Conservation (phyloP, 1,284 basidiomycete genomes). For the Meripilus lineatus region DNA sequence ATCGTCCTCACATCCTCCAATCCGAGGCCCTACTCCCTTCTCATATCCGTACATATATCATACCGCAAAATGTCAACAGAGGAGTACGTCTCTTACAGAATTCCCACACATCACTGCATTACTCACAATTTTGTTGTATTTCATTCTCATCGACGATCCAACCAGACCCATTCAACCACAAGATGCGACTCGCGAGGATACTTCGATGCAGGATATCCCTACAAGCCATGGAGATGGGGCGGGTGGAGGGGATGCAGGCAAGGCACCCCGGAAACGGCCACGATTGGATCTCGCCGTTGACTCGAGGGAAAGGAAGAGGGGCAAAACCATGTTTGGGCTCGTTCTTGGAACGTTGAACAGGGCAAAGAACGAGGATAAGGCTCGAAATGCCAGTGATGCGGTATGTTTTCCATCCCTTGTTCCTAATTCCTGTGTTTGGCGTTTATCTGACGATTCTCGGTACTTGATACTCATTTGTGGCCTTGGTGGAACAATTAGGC, state of each 20-base stretch:
- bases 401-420: slow-evolving; percentile 37
- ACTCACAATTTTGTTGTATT: neutral
- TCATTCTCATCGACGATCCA: neutral
- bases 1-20: too few relatives aligned
- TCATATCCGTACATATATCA: too few relatives aligned
- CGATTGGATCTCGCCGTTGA: slow-evolving; percentile 58
- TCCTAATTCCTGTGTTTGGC: slow-evolving; percentile 3
- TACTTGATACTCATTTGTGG: neutral
- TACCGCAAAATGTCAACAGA: slow-evolving; percentile 52
- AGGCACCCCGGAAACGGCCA: slow-evolving; percentile 53
- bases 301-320: slow-evolving; percentile 62
- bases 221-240: slow-evolving; percentile 19
- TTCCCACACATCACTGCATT: neutral
- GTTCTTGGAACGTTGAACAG: slow-evolving; percentile 76
- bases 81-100: slow-evolving; percentile 34
- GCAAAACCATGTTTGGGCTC: slow-evolving; percentile 80
- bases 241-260: too few relatives aligned
- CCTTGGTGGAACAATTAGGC: slow-evolving; percentile 41
- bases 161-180: slow-evolving; percentile 12
- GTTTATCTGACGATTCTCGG: neutral
- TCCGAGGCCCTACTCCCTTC: too few relatives aligned
- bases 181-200: slow-evolving; percentile 26
- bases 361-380: slow-evolving; percentile 77
- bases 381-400: slow-evolving; percentile 73
- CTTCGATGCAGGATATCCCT: slow-evolving; percentile 23